Evolutionary conservation across 1,284 basidiomycete genomes (phyloP), one percentile per base, ranked within the genome.

Genomic region (Thecaphora thlaspeos): DNA sequence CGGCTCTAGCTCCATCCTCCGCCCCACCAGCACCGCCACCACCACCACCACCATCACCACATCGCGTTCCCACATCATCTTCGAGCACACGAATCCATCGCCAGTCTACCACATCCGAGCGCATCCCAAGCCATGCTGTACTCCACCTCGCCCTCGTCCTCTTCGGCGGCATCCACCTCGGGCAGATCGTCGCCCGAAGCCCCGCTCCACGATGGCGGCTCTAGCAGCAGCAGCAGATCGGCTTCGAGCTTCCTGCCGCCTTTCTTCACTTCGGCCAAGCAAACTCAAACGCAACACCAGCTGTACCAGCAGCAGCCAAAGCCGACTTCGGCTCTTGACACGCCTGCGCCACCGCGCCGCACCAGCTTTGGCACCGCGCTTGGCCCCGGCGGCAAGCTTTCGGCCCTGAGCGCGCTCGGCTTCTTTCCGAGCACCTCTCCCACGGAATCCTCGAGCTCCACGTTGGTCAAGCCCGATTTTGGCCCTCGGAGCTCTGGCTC

Each of bases 211-310:
- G 32, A 34, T 15, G 15, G 15, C 5, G 32, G 32, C 32, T 11
- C 15, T 4, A 14, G 15, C 32, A 34, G 32, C 32, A 11, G 26
- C 26, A 28, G 7, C 7, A 59, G 18, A 49, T 51, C 23, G 54
- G 52, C 56, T 55, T 55, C 45, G 52, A 53, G 30, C 59, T 59
- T 63, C 32, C 54, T 64, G 2, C 61, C 57, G 10, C 61, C 55
- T 11, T 60, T 60, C 39, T 54, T 64, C 48, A 54, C 56, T 30
- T 46, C 44, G 18, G 24, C 24, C 24, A 44, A 38, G 30, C 43
- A 24, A 32, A 23, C 32, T 28, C 43, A 24, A 32, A 23, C 24
- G 39, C 38, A 8, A 4, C 4, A 4, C 7, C 38, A 11, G 38
- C 38, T 21, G 38, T 18, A 21, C 7, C 38, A 19, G 21, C 18